Evolutionary conservation across 208 protist species (phyloP), one percentile per base, ranked within the genome.

Genomic region (Willaertia magna): DNA sequence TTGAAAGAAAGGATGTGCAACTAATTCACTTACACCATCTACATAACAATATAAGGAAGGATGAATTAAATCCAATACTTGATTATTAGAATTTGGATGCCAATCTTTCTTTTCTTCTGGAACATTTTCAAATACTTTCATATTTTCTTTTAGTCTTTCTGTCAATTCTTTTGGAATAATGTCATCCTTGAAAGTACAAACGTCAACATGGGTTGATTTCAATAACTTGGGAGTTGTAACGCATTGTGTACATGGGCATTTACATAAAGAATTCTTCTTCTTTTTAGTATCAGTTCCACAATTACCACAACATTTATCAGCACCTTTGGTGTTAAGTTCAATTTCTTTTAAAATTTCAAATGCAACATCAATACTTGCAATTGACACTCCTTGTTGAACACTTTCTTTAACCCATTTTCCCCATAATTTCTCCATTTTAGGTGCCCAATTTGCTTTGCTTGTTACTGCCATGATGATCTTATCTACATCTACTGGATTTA

Each of bases 11-110:
- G n/a, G 7, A 39, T n/a, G 6, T 74, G 4, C 26, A 39, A 20
- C 7, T 9, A 4, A 30, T 14, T 20, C 43, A 52, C 78, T 85
- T 18, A 90, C 39, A 22, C 78, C 87, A 34, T 78, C 18, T 0
- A 90, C 74, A 84, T 79, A 90, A 61, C 74, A 86, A 61, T 88
- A 91, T 26, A 91, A 83, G 39, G 89, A 91, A n/a, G 89, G 89
- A 84, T 91, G 89, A 40, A 91, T 74, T 11, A 91, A 46, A 86
- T 91, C 89, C 42, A 88, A 87, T 1, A 91, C 89, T 88, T 91
- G 81, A 14, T 67, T 12, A 20, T 61, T 44, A 0, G 26, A 42
- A 30, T 30, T 30, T 59, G 78, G 78, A 55, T 83, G 78, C 78
- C 78, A 83, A 43, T 83, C 78, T 34, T 39, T 49, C 20, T 48